Base-by-base conservation (phyloP, 1,139 yeast species). In the Debaryomyces subglobosus region DNA sequence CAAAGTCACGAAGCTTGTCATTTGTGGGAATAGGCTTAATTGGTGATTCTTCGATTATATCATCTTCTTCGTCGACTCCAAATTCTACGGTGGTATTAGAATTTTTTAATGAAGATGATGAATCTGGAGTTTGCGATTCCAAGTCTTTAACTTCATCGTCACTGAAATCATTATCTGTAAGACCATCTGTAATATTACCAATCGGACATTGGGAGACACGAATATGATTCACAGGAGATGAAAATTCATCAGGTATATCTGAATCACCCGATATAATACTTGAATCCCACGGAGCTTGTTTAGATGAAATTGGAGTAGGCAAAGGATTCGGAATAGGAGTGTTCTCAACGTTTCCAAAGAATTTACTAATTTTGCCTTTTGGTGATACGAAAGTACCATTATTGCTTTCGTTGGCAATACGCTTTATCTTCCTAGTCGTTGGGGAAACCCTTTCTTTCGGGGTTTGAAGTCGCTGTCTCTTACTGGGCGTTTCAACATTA, bases 31-130 rank as follows among this genome's bases (percentile, higher is more conserved):
- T 50, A 1, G 43, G 21, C 37, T 71, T 72, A 4, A 72, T 62
- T 2, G 79, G 79, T 1, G 79, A 74, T 50, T 75, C 80, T 43
- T 74, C 79, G 18, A 75, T 65, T 36, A 71, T 77, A 43, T 71
- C 77, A 29, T 70, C 75, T n/a, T 62, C 63, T n/a, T 60, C 64
- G 34, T 64, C 65, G 23, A 65, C 46, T 9, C 59, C 65, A 45
- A 59, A 53, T 38, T 49, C 51, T 21, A 32, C 18, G 18, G 34
- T 25, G 8, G 36, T 18, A 27, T 44, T 39, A 30, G 44, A 9
- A 23, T 30, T 15, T 9, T 24, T 41, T 16, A 24, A 13, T 39
- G 10, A 16, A 15, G 44, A 32, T 29, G 45, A 10, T 13, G 38
- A 24, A 18, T 21, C 32, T 16, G 30, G 7, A 5, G 13, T 20